phyloP scores from a whole-genome alignment of 441 rosid species.

The Populus hybrid region DNA sequence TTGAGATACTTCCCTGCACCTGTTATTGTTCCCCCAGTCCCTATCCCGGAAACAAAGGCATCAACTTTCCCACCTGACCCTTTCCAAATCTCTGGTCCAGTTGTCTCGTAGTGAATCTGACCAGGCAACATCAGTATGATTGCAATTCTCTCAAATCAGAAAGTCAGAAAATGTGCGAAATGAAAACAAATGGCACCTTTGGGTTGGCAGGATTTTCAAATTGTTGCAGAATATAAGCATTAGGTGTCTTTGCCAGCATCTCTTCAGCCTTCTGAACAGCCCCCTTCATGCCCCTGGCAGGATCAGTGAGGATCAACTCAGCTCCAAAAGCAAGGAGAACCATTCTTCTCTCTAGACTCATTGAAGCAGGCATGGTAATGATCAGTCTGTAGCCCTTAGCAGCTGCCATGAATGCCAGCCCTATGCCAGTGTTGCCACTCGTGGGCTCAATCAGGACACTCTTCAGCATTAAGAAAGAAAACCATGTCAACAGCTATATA shows the following conservation, averaged over 20 bases:
- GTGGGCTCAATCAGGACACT: slow-evolving; percentile 53
- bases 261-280: slow-evolving; percentile 57
- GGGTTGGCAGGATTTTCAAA: slow-evolving; percentile 66
- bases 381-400: slow-evolving; percentile 57
- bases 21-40: slow-evolving; percentile 68
- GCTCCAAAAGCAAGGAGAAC: slow-evolving; percentile 61
- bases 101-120: slow-evolving; percentile 59
- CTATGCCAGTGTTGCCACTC: slow-evolving; percentile 56
- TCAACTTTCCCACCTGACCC: slow-evolving; percentile 60
- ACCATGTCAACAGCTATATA: not conserved
- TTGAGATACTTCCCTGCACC: slow-evolving; percentile 59
- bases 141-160: slow-evolving; percentile 6
- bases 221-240: slow-evolving; percentile 49
- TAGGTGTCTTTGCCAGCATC: slow-evolving; percentile 43
- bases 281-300: slow-evolving; percentile 55
- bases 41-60: slow-evolving; percentile 65
- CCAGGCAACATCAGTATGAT: slow-evolving; percentile 3
- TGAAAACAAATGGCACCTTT: slow-evolving; percentile 35
- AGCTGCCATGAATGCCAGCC: slow-evolving; percentile 32
- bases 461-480: slow-evolving; percentile 24
- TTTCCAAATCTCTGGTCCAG: slow-evolving; percentile 67
- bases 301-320: slow-evolving; percentile 57
- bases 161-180: not conserved
- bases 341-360: slow-evolving; percentile 66
- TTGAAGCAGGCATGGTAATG: slow-evolving; percentile 56